phyloP scores from a whole-genome alignment of 202 grass and related monocot genomes.

The Elaeis oleifera region DNA sequence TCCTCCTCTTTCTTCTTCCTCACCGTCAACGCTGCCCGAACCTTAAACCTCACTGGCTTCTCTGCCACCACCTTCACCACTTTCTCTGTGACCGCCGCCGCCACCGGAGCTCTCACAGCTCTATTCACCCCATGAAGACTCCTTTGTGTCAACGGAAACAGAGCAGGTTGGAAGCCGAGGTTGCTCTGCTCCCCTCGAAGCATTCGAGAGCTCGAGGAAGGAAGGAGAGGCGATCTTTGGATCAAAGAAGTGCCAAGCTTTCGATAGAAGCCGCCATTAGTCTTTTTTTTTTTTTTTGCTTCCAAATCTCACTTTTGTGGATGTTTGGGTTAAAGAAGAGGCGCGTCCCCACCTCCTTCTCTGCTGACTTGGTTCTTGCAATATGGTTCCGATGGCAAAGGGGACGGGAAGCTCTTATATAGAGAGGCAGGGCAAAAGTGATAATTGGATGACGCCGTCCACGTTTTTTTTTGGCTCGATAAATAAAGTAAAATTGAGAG shows the following conservation, averaged over 20 bases:
- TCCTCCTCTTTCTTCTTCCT: slow-evolving; percentile 42
- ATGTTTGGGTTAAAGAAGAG: background rate
- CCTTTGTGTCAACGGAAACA: background rate
- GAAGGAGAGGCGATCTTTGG: background rate
- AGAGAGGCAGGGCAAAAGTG: background rate
- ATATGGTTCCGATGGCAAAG: background rate
- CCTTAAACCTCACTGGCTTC: slow-evolving; percentile 35
- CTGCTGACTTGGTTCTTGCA: background rate
- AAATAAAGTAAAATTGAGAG: no score
- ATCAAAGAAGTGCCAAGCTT: slow-evolving; percentile 21
- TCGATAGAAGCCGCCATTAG: slow-evolving; percentile 32
- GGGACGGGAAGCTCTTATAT: background rate
- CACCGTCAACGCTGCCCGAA: slow-evolving; percentile 54
- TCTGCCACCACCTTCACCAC: slow-evolving; percentile 5
- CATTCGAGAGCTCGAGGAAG: background rate
- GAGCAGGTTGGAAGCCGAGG: background rate
- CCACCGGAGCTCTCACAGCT: background rate
- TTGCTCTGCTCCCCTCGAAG: slow-evolving; percentile 7
- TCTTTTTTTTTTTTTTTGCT: no score
- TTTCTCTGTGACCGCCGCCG: slow-evolving; percentile 21
- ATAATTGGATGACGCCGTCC: background rate
- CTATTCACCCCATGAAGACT: background rate
- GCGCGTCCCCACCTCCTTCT: background rate
- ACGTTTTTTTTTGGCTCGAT: background rate
- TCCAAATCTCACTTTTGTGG: background rate